These are phyloP conservation scores for Phaseolus coccineus DNA, from an alignment of 331 rosid genomes.

Conservation along the genomic window DNA sequence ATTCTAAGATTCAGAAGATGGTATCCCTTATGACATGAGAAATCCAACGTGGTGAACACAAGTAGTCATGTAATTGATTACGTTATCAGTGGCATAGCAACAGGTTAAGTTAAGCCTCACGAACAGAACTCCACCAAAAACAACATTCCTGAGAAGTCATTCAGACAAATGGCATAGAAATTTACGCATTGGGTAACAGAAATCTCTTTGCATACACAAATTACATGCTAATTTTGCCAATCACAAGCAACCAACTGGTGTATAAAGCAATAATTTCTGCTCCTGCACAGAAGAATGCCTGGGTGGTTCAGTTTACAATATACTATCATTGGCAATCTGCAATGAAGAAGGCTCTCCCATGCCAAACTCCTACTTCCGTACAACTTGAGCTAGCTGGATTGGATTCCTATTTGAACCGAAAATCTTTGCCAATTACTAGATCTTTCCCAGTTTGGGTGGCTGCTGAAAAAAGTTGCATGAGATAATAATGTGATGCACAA, in stretches of 20 bases:
- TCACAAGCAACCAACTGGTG: conserved; percentile 47
- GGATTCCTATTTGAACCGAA: conserved; percentile 49
- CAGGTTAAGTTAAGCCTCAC: conserved; percentile 22
- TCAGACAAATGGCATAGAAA: conserved; percentile 44
- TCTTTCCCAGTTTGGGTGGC: conserved; percentile 64
- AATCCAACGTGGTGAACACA: background rate
- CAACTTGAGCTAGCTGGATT: conserved; percentile 47
- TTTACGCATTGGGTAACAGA: conserved; percentile 46
- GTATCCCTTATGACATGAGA: background rate
- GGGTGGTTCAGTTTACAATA: conserved; percentile 54
- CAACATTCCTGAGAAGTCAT: conserved; percentile 45
- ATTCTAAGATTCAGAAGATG: background rate
- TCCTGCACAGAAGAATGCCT: conserved; percentile 54
- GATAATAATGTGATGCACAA: background rate
- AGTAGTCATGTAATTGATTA: conserved; percentile 27
- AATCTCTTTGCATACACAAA: conserved; percentile 53
- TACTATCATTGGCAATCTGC: conserved; percentile 44
- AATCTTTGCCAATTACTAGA: conserved; percentile 48
- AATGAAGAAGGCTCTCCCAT: conserved; percentile 47
- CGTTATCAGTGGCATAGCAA: conserved; percentile 34
- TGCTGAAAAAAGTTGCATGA: conserved; percentile 47
- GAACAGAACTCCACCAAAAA: conserved; percentile 28
- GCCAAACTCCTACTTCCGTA: conserved; percentile 53
- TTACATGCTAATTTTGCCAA: conserved; percentile 51
- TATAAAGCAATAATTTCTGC: conserved; percentile 52